Percentiles rank a stretch among this genome's conserved stretches.
Conservation (phyloP, 306 rosid genomes). For the Cucumis melo region DNA sequence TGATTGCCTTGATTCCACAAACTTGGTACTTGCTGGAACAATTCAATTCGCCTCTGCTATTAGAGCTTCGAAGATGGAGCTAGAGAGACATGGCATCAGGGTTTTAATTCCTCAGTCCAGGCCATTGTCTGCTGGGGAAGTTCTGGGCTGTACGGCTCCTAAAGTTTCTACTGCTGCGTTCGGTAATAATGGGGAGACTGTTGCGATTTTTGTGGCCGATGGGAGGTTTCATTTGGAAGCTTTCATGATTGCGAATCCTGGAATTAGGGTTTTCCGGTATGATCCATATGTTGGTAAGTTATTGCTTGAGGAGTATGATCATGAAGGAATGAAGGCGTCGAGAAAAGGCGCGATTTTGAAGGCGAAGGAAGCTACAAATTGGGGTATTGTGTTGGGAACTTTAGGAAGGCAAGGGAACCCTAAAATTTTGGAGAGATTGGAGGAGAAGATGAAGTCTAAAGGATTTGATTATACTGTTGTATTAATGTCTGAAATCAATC, state of each 20-base stretch:
- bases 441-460: slow-evolving; percentile 51
- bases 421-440: slow-evolving; percentile 65
- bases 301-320: slow-evolving; percentile 83
- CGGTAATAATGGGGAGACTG: slow-evolving; percentile 22
- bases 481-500: slow-evolving; percentile 87
- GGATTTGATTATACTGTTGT: slow-evolving; percentile 50
- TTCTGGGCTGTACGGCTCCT: slow-evolving; percentile 90
- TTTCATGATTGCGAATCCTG: slow-evolving; percentile 87
- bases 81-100: slow-evolving; percentile 54
- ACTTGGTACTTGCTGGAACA: slow-evolving; percentile 61
- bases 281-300: slow-evolving; percentile 78
- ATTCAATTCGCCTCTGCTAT: slow-evolving; percentile 80
- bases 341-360: slow-evolving; percentile 50
- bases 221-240: slow-evolving; percentile 94
- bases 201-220: slow-evolving; percentile 67
- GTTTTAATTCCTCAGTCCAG: slow-evolving; percentile 73
- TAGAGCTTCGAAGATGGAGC: slow-evolving; percentile 50
- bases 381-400: slow-evolving; percentile 85
- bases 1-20: slow-evolving; percentile 10
- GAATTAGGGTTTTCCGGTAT: slow-evolving; percentile 54
- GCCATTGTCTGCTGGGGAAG: slow-evolving; percentile 85
- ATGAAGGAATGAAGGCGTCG: slow-evolving; percentile 59
- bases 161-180: slow-evolving; percentile 21
- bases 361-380: slow-evolving; percentile 43
- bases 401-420: slow-evolving; percentile 97